A percentile compares a stretch with the other conserved stretches of the same genome.
phyloP scores from a whole-genome alignment of 192 early-diverging fungal species.

The Coemansia sp. region DNA sequence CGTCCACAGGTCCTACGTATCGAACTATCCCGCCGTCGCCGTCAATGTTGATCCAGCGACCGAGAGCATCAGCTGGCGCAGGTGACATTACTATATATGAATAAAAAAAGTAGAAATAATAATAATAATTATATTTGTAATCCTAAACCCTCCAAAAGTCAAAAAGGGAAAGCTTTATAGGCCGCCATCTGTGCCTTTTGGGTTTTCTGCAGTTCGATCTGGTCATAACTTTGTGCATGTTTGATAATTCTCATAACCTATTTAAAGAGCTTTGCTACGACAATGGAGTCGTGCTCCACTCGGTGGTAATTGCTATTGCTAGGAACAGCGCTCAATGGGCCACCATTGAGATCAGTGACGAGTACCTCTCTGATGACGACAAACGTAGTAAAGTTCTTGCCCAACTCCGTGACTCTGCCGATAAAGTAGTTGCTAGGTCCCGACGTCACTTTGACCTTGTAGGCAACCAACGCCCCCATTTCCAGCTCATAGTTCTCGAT shows the following conservation, averaged over 20 bases:
- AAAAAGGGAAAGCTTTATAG: background rate
- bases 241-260: too few relatives aligned
- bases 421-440: conserved; percentile 4
- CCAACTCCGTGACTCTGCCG: background rate
- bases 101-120: background rate
- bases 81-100: background rate
- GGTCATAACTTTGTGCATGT: too few relatives aligned
- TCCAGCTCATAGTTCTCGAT: too few relatives aligned
- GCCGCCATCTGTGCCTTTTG: background rate
- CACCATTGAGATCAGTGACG: too few relatives aligned
- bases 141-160: too few relatives aligned
- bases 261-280: too few relatives aligned
- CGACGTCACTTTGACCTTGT: background rate
- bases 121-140: too few relatives aligned
- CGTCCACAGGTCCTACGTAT: conserved; percentile 44
- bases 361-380: background rate
- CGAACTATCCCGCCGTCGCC: conserved; percentile 48
- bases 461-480: background rate
- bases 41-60: conserved; percentile 43
- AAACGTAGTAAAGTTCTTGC: background rate
- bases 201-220: background rate
- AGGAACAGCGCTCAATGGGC: too few relatives aligned
- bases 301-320: too few relatives aligned
- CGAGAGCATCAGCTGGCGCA: background rate
- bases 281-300: too few relatives aligned